Evolutionary conservation across 106 monocot species (phyloP), one percentile per base, ranked within the genome.

Genomic region (Gastrodia elata): DNA sequence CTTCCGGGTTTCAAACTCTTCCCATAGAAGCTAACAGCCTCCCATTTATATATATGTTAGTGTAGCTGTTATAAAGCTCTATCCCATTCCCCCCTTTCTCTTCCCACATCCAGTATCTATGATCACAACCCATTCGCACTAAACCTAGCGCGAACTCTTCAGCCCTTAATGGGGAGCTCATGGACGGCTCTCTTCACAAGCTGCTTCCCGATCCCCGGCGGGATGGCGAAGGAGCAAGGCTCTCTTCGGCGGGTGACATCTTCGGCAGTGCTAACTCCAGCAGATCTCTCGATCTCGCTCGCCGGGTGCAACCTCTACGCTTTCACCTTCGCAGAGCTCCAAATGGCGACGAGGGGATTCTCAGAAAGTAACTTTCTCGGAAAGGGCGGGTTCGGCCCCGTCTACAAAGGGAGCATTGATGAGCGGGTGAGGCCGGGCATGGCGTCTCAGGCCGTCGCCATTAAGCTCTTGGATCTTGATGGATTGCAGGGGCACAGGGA

Each of bases 311-410:
- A 90, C 52, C 85, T 94, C 25, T 57, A 81, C 40, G 72, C 70
- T 24, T 94, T 94, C 85, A 85, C 80, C 32, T 70, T 94, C 5
- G 73, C 71, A 2, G 90, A 90, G 85, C 81, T 94, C 24, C 76
- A 82, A 57, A 71, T 28, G 24, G 78, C 78, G 4, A 90, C 90
- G 4, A 72, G 68, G 39, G 78, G 83, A 75, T 90, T 90, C 82
- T 83, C 83, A 38, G 68, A 27, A 6, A 40, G 76, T 28, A 90
- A 94, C 46, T 83, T 90, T 64, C 27, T 94, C 26, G 93, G 90
- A 0, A 83, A 94, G 40, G 93, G 93, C 24, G 93, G 93, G 41
- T 93, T 93, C 68, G 93, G 93, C 13, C 93, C 93, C 2, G 93
- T 93, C 14, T 93, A 85, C 79, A 94, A 94, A 44, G 93, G 93